Evolutionary conservation across 306 rosid species (phyloP).

Genomic region (Ceratonia siliqua): DNA sequence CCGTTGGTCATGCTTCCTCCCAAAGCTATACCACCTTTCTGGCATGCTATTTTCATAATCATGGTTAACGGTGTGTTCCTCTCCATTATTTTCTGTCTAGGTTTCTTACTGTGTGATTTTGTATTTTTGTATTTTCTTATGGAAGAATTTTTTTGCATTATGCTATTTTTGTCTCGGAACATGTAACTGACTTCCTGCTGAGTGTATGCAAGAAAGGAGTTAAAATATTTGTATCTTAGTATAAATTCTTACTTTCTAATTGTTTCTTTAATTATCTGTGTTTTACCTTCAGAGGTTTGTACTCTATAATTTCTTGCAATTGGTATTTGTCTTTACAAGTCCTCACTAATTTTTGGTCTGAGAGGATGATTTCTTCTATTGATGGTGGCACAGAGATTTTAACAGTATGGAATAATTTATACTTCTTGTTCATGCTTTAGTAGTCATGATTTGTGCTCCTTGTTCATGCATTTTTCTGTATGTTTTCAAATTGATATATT

Average conservation of each 20-base stretch:
- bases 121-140: constrained; percentile 7
- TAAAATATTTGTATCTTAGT: neutral
- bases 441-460: neutral
- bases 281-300: neutral
- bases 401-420: neutral
- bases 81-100: neutral
- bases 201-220: neutral
- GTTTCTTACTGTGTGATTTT: neutral
- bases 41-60: constrained; percentile 92
- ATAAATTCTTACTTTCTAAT: neutral
- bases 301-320: neutral
- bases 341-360: neutral
- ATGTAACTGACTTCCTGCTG: neutral
- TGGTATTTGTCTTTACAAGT: neutral
- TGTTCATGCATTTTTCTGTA: neutral
- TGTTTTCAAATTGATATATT: neutral
- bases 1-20: constrained; percentile 95
- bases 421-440: neutral
- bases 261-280: neutral
- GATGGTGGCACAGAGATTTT: neutral
- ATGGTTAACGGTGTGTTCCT: constrained; percentile 80
- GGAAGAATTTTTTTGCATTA: neutral
- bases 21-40: constrained; percentile 82
- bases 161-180: constrained; percentile 14
- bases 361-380: neutral